phyloP scores from a whole-genome alignment of 225 moss, liverwort and hornwort genomes.

The Polytrichum formosum region DNA sequence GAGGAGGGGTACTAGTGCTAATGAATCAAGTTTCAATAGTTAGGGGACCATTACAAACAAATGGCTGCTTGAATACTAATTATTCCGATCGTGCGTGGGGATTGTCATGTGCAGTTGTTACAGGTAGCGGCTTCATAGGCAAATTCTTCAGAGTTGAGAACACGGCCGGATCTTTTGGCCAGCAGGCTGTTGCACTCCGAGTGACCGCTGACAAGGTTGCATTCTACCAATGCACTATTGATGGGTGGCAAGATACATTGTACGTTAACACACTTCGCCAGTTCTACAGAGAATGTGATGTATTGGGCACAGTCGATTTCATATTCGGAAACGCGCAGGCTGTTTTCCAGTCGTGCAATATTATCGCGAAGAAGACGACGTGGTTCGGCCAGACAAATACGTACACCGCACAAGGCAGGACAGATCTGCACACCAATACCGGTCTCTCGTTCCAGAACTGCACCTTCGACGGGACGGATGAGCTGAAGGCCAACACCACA shows the following conservation, averaged over 20 bases:
- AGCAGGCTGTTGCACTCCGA: conserved; percentile 69
- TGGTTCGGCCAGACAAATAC: conserved; percentile 30
- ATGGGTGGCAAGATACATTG: conserved; percentile 72
- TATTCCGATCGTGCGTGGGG: too few species aligned
- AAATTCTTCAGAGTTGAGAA: conserved; percentile 57
- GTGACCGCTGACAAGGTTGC: conserved; percentile 56
- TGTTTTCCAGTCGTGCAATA: conserved; percentile 48
- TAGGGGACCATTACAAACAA: too few species aligned
- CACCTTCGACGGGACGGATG: conserved; percentile 36
- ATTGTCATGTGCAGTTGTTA: conserved; percentile 26
- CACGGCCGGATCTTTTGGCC: conserved; percentile 47
- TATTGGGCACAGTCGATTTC: conserved; percentile 66
- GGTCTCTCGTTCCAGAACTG: conserved; percentile 66
- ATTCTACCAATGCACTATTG: conserved; percentile 48
- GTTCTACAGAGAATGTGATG: conserved; percentile 54
- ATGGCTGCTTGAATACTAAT: too few species aligned
- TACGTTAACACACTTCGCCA: conserved; percentile 64
- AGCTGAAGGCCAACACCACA: conserved; percentile 17
- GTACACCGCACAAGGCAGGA: conserved; percentile 59
- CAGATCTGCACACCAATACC: conserved; percentile 54
- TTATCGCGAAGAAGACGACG: conserved; percentile 42
- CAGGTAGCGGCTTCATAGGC: conserved; percentile 44
- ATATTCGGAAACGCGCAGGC: conserved; percentile 63
- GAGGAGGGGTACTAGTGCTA: too few species aligned
- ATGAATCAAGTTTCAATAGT: too few species aligned